Percentiles rank a stretch among this genome's conserved stretches.
These are phyloP conservation scores for Zygosaccharomyces pseudobailii DNA, from an alignment of 1,139 yeast genomes.

Conservation along the genomic window DNA sequence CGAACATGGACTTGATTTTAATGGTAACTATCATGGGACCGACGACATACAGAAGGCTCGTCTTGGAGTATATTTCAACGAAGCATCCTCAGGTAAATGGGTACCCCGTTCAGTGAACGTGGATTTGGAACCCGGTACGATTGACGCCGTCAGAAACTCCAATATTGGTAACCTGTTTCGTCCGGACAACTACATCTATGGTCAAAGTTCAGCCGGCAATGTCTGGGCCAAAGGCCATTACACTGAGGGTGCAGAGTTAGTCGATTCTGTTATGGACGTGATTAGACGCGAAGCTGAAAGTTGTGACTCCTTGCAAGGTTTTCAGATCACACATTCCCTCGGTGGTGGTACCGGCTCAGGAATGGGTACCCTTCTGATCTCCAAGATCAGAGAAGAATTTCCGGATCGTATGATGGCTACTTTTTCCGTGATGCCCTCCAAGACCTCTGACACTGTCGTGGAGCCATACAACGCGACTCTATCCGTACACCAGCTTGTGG, in stretches of 20 bases:
- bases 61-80: slow-evolving; percentile 47
- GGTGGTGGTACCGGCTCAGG: slow-evolving; percentile 99
- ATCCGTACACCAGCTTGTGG: slow-evolving; percentile 88
- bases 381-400: slow-evolving; percentile 79
- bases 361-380: slow-evolving; percentile 81
- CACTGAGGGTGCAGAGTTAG: slow-evolving; percentile 93
- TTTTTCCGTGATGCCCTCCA: slow-evolving; percentile 86
- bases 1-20: slow-evolving; percentile 88
- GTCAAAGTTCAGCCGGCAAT: slow-evolving; percentile 90
- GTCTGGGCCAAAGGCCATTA: slow-evolving; percentile 97
- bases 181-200: slow-evolving; percentile 85
- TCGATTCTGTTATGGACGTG: slow-evolving; percentile 82
- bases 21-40: slow-evolving; percentile 70
- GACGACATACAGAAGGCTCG: slow-evolving; percentile 56
- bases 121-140: slow-evolving; percentile 91
- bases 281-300: slow-evolving; percentile 92
- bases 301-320: slow-evolving; percentile 88
- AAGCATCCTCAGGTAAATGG: slow-evolving; percentile 77
- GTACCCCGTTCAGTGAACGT: slow-evolving; percentile 92
- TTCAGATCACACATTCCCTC: slow-evolving; percentile 87
- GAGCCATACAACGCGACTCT: slow-evolving; percentile 93
- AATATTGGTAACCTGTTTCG: slow-evolving; percentile 77
- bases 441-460: slow-evolving; percentile 85
- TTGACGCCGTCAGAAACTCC: slow-evolving; percentile 76
- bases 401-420: slow-evolving; percentile 97